phyloP scores from a whole-genome alignment of 139 green algal genomes.

The Monoraphidium neglectum region DNA sequence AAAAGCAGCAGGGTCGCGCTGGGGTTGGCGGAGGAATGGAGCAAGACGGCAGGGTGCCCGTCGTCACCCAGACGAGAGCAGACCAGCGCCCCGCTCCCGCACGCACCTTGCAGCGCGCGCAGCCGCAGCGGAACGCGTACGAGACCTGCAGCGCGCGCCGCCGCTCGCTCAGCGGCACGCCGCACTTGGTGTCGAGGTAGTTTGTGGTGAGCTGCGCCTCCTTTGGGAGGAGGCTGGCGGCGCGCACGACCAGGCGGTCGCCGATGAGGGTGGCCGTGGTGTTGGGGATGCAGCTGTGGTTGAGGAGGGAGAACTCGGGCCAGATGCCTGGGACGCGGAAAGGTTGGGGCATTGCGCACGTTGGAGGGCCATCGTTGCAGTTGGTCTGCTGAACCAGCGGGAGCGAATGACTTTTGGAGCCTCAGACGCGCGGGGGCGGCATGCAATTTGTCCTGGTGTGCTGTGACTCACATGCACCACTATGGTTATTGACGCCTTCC shows the following conservation, averaged over 20 bases:
- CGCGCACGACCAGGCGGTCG: conserved; percentile 36
- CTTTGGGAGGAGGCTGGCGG: conserved; percentile 7
- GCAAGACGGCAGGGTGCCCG: too few species aligned
- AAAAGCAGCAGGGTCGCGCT: too few species aligned
- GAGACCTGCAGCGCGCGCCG: conserved; percentile 22
- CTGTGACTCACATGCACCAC: neutral
- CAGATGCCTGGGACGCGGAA: neutral
- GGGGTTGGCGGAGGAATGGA: too few species aligned
- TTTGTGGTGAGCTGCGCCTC: conserved; percentile 32
- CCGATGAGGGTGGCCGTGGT: conserved; percentile 35
- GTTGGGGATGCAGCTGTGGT: conserved; percentile 54
- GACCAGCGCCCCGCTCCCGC: too few species aligned
- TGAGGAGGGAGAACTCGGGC: conserved; percentile 32
- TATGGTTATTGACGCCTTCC: neutral
- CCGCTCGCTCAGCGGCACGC: conserved; percentile 25
- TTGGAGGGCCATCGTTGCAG: too few species aligned
- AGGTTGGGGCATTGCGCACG: neutral
- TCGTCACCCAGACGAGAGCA: too few species aligned
- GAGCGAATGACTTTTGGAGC: too few species aligned
- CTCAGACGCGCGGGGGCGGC: too few species aligned
- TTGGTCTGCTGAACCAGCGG: too few species aligned
- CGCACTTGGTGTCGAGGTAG: conserved; percentile 37
- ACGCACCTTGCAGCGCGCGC: conserved; percentile 39
- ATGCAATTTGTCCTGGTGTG: neutral
- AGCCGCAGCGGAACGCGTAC: conserved; percentile 48